Evolutionary conservation across 2,329 filamentous ascomycete species (phyloP).

Genomic region (Fusarium cicatricum): DNA sequence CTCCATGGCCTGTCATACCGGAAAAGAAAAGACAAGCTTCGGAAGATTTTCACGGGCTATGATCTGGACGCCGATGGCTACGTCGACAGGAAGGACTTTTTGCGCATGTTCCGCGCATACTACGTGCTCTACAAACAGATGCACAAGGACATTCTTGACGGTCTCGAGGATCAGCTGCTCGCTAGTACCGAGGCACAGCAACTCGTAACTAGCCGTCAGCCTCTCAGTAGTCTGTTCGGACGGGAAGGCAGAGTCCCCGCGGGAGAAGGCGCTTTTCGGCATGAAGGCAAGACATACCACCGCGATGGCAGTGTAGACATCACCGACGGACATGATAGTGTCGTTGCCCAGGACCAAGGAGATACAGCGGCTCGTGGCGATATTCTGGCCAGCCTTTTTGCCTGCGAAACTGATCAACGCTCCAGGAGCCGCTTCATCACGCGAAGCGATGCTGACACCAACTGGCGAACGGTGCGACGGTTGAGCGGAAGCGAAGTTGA

Average conservation of each 20-base stretch:
- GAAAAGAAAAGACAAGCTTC: constrained; percentile 73
- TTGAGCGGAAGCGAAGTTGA: constrained; percentile 45
- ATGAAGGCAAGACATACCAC: constrained; percentile 73
- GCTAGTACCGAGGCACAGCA: constrained; percentile 79
- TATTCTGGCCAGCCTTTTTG: constrained; percentile 65
- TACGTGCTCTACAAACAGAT: constrained; percentile 91
- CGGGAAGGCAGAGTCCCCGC: constrained; percentile 74
- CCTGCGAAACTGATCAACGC: constrained; percentile 45
- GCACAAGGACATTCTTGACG: constrained; percentile 82
- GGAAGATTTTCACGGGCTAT: constrained; percentile 84
- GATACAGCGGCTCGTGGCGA: constrained; percentile 69
- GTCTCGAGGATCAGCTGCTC: constrained; percentile 79
- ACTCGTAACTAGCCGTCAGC: constrained; percentile 77
- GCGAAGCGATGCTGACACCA: constrained; percentile 45
- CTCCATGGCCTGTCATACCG: constrained; percentile 79
- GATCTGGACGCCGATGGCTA: constrained; percentile 90
- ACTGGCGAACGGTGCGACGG: constrained; percentile 47
- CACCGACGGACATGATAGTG: constrained; percentile 62
- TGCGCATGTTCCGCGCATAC: constrained; percentile 91
- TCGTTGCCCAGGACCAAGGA: constrained; percentile 66
- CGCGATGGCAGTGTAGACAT: constrained; percentile 71
- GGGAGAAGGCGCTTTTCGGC: constrained; percentile 63
- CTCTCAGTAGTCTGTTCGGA: constrained; percentile 77
- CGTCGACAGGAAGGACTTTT: constrained; percentile 84
- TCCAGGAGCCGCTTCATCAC: constrained; percentile 43